Conservation (phyloP, 345 rosid species). For the Crucihimalaya himalaica region DNA sequence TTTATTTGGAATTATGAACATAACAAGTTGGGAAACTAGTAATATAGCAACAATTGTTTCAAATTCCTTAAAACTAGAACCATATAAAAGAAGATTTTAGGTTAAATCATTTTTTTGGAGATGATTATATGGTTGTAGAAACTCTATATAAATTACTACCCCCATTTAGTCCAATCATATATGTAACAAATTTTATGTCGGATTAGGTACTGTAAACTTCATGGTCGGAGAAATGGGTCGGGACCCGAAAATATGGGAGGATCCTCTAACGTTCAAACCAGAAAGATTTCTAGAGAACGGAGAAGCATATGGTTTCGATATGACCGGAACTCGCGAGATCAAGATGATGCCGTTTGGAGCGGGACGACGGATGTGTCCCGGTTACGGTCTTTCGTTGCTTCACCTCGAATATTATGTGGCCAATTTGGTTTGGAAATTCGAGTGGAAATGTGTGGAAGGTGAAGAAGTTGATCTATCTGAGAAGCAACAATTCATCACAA, state of each 20-base stretch:
- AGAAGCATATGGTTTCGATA: slow-evolving; percentile 35
- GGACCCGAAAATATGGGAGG: slow-evolving; percentile 40
- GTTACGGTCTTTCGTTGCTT: slow-evolving; percentile 39
- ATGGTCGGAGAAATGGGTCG: slow-evolving; percentile 47
- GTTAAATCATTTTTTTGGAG: neutral
- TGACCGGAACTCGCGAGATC: slow-evolving; percentile 45
- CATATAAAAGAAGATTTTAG: neutral
- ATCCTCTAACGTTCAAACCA: slow-evolving; percentile 39
- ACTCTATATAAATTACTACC: neutral
- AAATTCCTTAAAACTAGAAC: neutral
- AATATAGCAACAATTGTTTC: neutral
- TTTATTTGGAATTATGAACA: neutral
- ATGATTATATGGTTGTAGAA: neutral
- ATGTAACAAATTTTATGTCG: neutral
- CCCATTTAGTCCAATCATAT: neutral
- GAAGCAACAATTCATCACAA: slow-evolving; percentile 44
- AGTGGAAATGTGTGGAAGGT: slow-evolving; percentile 43
- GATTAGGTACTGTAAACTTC: slow-evolving; percentile 39
- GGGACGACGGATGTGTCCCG: slow-evolving; percentile 45
- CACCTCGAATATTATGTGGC: slow-evolving; percentile 39
- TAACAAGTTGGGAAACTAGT: neutral
- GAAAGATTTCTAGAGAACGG: slow-evolving; percentile 42
- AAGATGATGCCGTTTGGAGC: slow-evolving; percentile 47
- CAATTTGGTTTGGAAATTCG: slow-evolving; percentile 43
- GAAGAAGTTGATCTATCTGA: slow-evolving; percentile 41